Base-by-base conservation (phyloP, 2,329 filamentous ascomycete genomes). In the Ophiocordyceps australis region DNA sequence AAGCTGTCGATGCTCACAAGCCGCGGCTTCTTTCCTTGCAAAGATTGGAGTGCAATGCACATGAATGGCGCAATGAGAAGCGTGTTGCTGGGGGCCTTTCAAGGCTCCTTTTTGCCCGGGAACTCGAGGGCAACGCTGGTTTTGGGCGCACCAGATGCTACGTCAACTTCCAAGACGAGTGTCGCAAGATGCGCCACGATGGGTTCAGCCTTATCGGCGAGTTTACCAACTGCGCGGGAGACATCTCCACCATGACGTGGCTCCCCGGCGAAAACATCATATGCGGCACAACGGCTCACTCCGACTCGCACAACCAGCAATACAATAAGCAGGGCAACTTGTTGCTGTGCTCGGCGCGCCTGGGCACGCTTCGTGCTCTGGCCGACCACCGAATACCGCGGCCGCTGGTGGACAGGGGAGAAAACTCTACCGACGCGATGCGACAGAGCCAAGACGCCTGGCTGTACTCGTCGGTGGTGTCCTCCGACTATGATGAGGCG, bases 241-340 rank as follows among this genome's bases (percentile, higher is more conserved):
- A 74, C 36, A 61, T 74, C 22, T 52, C 58, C 14, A 63, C 67
- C 3, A 52, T 71, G 25, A 55, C 54, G 12, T 75, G 70, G 70
- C 49, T 65, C 0, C 62, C 62, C 0, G 38, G 60, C 13, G 40
- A 53, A n/a, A 49, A 50, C 11, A 66, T 74, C 26, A 39, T 74
- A n/a, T 71, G 66, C 33, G 70, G 70, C 18, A 67, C 69, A 0
- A 70, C 66, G 0, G 62, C 63, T 1, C 69, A 74, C 43, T 73
- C 66, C 1, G 70, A 74, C 35, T 47, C 53, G 0, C 63, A 69
- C 22, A 74, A 74, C 30, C 67, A 73, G 37, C 68, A 74, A 32
- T 74, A 75, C 38, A 75, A 75, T 35, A 72, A 66, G 35, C 59
- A 64, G 0, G 69, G 70, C 1, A 75, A 75, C 35, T 43, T 75